phyloP scores from a whole-genome alignment of 2,329 filamentous ascomycete species.

The Colletotrichum sp. region DNA sequence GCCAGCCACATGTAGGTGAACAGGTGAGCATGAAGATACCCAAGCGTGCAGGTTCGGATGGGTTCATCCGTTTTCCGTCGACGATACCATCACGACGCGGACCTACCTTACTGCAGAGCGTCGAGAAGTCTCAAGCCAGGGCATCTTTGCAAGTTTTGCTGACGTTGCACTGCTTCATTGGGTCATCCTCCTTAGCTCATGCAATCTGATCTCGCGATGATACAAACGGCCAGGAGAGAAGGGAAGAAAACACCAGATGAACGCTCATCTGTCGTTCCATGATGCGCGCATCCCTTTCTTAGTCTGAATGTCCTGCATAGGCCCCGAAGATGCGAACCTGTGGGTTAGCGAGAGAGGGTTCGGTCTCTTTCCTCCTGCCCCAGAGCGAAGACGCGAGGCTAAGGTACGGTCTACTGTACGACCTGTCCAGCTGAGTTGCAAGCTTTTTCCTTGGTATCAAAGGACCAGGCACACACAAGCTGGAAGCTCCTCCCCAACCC shows the following conservation, averaged over 20 bases:
- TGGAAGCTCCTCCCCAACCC: background rate
- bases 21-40: background rate
- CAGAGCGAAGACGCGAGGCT: background rate
- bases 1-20: background rate
- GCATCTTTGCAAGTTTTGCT: background rate
- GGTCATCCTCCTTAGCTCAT: background rate
- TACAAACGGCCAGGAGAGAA: background rate
- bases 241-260: background rate
- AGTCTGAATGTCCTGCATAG: background rate
- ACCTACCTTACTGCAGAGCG: background rate
- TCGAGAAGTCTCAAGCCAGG: background rate
- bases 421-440: background rate
- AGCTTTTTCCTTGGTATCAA: background rate
- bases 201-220: background rate
- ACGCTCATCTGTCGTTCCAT: background rate
- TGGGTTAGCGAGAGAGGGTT: background rate
- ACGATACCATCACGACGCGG: background rate
- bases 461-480: background rate
- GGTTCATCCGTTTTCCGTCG: background rate
- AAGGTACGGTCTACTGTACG: background rate
- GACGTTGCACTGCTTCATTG: constrained; percentile 7
- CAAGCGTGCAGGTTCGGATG: background rate
- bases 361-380: background rate
- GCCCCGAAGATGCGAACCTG: background rate
- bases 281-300: background rate